Evolutionary conservation across 2,329 filamentous ascomycete species (phyloP), one percentile per base, ranked within the genome.

Genomic region (Aspergillus pseudoglaucus): DNA sequence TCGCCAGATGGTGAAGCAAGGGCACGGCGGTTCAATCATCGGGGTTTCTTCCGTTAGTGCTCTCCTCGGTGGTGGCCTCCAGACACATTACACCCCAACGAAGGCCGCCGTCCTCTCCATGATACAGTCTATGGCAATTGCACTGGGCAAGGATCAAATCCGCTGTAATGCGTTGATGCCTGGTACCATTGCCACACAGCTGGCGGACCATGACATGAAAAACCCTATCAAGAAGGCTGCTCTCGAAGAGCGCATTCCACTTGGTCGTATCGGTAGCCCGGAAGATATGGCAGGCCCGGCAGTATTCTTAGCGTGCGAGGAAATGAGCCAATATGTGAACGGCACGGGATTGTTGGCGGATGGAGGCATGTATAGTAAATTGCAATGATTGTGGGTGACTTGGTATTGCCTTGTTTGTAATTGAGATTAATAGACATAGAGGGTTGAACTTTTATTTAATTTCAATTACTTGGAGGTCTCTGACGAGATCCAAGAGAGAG

Each of bases 81-180:
- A 91, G 72, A 83, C 81, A 18, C 87, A 91, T 64, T 93, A 91
- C 68, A 91, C 88, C 9, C 85, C 87, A 7, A 91, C 87, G 14
- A 91, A 93, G 68, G 87, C 88, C 0, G 88, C 87, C 1, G 77
- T 93, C 3, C 63, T 87, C 27, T 85, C 80, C 32, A 75, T 93
- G 49, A 90, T 91, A 80, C 88, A 93, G 71, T 87, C 82, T 58
- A 81, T 82, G 42, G 88, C 88, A 0, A 84, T 86, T 42, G 85
- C 88, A 4, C 69, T 91, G 20, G 88, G 88, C 1, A 76, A 79
- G 59, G 77, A 90, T 65, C 73, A 76, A 14, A 88, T 93, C 46
- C 69, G 88, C 47, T 91, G 87, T 65, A 93, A 93, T 63, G 86
- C 88, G 1, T 67, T 93, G 51, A 69, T 93, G 33, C 88, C 88